phyloP scores from a whole-genome alignment of 495 filamentous ascomycete species.

The Usnea hakonensis region DNA sequence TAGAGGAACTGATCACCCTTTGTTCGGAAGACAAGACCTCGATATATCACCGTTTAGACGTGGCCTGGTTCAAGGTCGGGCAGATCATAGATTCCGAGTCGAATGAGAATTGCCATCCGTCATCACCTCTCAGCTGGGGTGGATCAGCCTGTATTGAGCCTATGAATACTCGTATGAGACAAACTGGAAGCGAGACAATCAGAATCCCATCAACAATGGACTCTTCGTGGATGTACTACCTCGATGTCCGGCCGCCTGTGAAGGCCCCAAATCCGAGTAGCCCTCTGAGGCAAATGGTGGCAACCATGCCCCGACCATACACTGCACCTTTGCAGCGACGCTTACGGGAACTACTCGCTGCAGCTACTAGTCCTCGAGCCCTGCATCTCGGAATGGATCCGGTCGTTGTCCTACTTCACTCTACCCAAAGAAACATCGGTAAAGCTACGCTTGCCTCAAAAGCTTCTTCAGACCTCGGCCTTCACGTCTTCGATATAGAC shows the following conservation, averaged over 20 bases:
- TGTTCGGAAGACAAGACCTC: neutral
- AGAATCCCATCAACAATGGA: conserved; percentile 64
- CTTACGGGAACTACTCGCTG: conserved; percentile 76
- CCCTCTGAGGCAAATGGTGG: conserved; percentile 15
- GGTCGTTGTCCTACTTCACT: conserved; percentile 76
- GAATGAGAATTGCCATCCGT: conserved; percentile 42
- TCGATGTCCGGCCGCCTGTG: conserved; percentile 58
- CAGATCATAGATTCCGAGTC: conserved; percentile 54
- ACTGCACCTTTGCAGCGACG: conserved; percentile 63
- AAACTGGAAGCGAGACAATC: conserved; percentile 73
- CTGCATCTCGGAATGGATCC: conserved; percentile 81
- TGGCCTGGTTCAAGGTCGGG: conserved; percentile 85
- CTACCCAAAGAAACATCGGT: conserved; percentile 85
- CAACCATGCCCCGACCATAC: conserved; percentile 38
- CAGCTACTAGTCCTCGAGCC: conserved; percentile 80
- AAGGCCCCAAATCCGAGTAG: conserved; percentile 25
- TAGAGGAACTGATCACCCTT: conserved; percentile 19
- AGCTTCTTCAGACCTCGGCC: conserved; percentile 80
- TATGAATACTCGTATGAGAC: conserved; percentile 73
- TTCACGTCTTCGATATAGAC: conserved; percentile 85
- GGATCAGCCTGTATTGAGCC: conserved; percentile 77
- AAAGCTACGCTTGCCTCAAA: conserved; percentile 67
- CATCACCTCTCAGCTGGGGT: conserved; percentile 61
- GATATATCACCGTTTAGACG: conserved; percentile 34
- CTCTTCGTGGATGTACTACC: conserved; percentile 80